Percentiles rank a stretch among this genome's conserved stretches.
phyloP scores from a whole-genome alignment of 345 rosid genomes.

The Citrus glauca region DNA sequence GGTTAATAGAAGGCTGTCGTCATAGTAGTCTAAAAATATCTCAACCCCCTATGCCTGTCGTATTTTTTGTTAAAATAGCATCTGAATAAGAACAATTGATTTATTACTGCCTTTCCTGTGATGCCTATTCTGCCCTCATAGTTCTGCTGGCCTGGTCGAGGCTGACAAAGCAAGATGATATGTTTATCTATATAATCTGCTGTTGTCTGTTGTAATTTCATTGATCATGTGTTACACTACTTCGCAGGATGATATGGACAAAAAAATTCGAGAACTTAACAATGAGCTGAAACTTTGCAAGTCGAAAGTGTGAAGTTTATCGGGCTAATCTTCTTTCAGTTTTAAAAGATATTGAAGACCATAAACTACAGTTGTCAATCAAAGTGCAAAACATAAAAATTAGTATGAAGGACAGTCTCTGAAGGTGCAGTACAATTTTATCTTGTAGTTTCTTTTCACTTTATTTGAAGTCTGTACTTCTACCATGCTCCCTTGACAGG shows the following conservation, averaged over 20 bases:
- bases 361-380: constrained; percentile 46
- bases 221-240: neutral
- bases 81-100: neutral
- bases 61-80: neutral
- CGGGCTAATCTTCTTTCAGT: constrained; percentile 46
- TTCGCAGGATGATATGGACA: constrained; percentile 44
- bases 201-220: neutral
- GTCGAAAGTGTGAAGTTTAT: constrained; percentile 42
- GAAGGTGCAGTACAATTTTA: constrained; percentile 4
- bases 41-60: neutral
- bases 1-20: neutral
- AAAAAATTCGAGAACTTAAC: constrained; percentile 33
- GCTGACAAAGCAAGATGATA: neutral
- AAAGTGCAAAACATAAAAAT: constrained; percentile 46
- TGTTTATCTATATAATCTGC: neutral
- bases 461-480: neutral
- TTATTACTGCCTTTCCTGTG: neutral
- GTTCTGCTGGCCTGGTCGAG: neutral
- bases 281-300: constrained; percentile 37
- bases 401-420: constrained; percentile 42
- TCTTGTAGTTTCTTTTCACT: neutral
- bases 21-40: neutral
- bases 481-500: neutral
- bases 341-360: constrained; percentile 49
- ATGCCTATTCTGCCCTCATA: neutral